Percentiles rank a stretch among this genome's conserved stretches.
phyloP scores from a whole-genome alignment of 2,329 filamentous ascomycete genomes.

The Diaporthe caulivora region DNA sequence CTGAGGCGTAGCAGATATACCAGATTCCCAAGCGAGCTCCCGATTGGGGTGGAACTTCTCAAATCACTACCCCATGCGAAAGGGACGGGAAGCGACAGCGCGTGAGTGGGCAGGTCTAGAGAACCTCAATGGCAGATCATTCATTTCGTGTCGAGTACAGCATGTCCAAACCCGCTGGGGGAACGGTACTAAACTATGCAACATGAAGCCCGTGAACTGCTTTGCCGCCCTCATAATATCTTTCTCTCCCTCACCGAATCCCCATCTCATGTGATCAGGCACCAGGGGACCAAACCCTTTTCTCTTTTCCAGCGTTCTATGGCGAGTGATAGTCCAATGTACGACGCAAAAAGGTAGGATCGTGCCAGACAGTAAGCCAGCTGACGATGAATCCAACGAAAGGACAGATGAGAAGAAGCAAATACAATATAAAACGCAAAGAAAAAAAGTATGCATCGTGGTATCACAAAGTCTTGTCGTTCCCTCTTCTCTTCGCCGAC shows the following conservation, averaged over 20 bases:
- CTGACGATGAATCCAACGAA: conserved; percentile 29
- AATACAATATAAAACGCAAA: conserved; percentile 20
- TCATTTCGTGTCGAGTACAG: conserved; percentile 35
- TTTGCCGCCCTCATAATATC: neutral
- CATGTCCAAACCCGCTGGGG: conserved; percentile 15
- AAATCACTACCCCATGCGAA: too few relatives aligned
- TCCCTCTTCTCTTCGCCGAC: conserved; percentile 10
- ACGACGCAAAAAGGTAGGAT: conserved; percentile 12
- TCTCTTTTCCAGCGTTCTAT: conserved; percentile 21
- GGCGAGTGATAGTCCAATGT: conserved; percentile 11
- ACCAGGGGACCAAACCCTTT: neutral
- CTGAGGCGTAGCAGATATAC: conserved; percentile 13
- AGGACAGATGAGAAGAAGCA: conserved; percentile 12
- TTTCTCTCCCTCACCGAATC: neutral
- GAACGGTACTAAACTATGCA: conserved; percentile 32
- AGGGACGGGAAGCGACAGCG: too few relatives aligned
- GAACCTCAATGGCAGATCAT: conserved; percentile 29
- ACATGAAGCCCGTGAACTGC: conserved; percentile 33
- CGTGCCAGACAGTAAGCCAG: conserved; percentile 28
- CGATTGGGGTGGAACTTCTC: neutral
- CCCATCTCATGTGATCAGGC: neutral
- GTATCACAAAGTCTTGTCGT: conserved; percentile 39
- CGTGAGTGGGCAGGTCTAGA: neutral
- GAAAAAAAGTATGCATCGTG: conserved; percentile 34
- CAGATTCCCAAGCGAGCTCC: neutral